Base-by-base conservation (phyloP, 2,329 filamentous ascomycete species). In the Claviceps pazoutovae region DNA sequence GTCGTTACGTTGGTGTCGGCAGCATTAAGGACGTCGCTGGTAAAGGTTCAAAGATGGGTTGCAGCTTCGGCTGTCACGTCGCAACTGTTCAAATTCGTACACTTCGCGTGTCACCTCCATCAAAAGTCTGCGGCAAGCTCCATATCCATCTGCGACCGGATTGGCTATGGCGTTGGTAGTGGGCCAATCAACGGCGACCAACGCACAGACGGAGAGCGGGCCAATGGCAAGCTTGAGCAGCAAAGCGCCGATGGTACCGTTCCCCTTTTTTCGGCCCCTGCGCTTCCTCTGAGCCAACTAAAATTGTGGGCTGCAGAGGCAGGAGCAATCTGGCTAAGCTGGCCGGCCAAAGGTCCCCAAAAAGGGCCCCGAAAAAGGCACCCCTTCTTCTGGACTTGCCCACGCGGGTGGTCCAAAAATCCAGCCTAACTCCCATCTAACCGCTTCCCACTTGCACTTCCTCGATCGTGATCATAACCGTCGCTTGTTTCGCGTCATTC, bases 271-370 rank as follows among this genome's bases (percentile, higher is more conserved):
- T 66, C 61, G 55, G 62, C 60, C 67, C 68, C 65, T 68, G 66
- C 64, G 62, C 63, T 64, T 60, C 61, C 64, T 34, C 62, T 46
- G 44, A 57, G 61, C 61, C 57, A 68, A 60, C 66, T 71, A 8
- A 74, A 75, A 74, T 74, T 75, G 69, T 71, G 69, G 63, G 66
- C 68, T 71, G 65, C 64, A 66, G 5, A 19, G 65, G 65, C 64
- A 66, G 64, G 64, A 65, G 50, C 49, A 34, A 34, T 19, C 44
- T 51, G 49, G 34, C 36, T 44, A 52, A 53, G 48, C 49, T 50
- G 50, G 46, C 51, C 51, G 50, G 51, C 51, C 51, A 37, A 61
- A 61, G 64, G 62, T 62, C 63, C 60, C 23, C 13, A 16, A 37
- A 47, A 47, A 47, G 16, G n/a, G 5, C 17, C 45, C 45, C n/a